Base-by-base conservation (phyloP, 1,139 yeast genomes). In the Chernovozyma aurita region DNA sequence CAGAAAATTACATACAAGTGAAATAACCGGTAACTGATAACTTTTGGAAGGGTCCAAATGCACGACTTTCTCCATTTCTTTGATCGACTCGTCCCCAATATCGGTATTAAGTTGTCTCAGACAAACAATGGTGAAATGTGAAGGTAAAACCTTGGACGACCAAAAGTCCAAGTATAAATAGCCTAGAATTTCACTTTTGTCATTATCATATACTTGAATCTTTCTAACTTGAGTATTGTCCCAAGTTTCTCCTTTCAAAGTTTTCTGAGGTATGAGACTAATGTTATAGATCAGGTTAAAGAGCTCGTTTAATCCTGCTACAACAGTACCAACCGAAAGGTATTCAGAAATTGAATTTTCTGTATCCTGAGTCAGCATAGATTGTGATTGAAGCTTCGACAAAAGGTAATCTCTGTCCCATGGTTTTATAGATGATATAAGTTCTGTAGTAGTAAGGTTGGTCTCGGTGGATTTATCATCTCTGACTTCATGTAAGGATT, bases 61-160 rank as follows among this genome's bases (percentile, higher is more conserved):
- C 2, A 85, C 70, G 28, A 57, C 52, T 4, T 48, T 65, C 43
- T 71, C 72, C 43, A 64, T 50, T 2, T 49, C 48, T 3, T 49
- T 52, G 11, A 43, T 37, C 2, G 51, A 31, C 42, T 65, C 73
- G 16, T 56, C 54, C 3, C 51, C 55, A 15, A 63, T 48, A 31
- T 52, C 59, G 9, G 50, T 45, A 40, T 67, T 65, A 22, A 70
- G 50, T 35, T 62, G 53, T 46, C 98, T 73, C 32, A 96, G 87
- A 53, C 98, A 92, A 39, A 94, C 90, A n/a, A 92, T 87, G 0
- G 98, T 92, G 59, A 87, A 94, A 61, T 92, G 99, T 0, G 98
- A 95, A 1, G 98, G 97, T 43, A 63, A 53, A 3, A 69, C 75
- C 42, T 68, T 69, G 14, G 63, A 56, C 6, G 71, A 63, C 74